Base-by-base conservation (phyloP, 495 filamentous ascomycete genomes). In the Aspergillus ostianus region DNA sequence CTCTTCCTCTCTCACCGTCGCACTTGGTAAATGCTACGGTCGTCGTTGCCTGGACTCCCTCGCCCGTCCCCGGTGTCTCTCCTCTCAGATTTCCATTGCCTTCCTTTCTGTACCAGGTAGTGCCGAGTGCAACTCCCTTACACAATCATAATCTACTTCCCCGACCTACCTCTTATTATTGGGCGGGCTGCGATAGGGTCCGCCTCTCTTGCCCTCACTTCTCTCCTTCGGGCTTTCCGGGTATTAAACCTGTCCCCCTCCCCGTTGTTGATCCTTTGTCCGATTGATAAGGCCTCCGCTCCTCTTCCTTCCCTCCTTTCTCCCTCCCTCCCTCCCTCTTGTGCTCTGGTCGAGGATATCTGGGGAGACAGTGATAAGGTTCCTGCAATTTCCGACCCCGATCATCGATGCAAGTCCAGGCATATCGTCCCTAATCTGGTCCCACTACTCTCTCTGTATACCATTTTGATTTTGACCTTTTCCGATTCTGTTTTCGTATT, bases 191-290 rank as follows among this genome's bases (percentile, higher is more conserved):
- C 26, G 23, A 32, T 48, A 41, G 36, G 10, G 10, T 41, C 36
- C 36, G 36, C 36, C 36, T 57, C 17, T 17, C 27, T 13, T 45
- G 8, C 21, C 5, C 17, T 53, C 13, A 30, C 21, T 20, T 30
- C 30, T 49, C 51, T 26, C 12, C 26, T n/a, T 54, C 51, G 26
- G 44, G 6, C 23, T 13, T 47, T 26, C 21, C 36, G 41, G 41
- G 26, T 54, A 44, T 53, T 59, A 56, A 61, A 58, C 53, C 48
- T 13, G 55, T 8, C n/a, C 4, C 45, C 18, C 26, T 13, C 15
- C 19, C 45, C 41, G 6, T 55, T 29, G 36, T 45, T 55, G 53
- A 45, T 36, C 53, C 26, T 19, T 29, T 52, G 21, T 29, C 17
- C 21, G 9, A 15, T 52, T 15, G 23, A 23, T 27, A 27, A 17